Conservation (phyloP, 2,329 filamentous ascomycete genomes). For the Microsporum canis region DNA sequence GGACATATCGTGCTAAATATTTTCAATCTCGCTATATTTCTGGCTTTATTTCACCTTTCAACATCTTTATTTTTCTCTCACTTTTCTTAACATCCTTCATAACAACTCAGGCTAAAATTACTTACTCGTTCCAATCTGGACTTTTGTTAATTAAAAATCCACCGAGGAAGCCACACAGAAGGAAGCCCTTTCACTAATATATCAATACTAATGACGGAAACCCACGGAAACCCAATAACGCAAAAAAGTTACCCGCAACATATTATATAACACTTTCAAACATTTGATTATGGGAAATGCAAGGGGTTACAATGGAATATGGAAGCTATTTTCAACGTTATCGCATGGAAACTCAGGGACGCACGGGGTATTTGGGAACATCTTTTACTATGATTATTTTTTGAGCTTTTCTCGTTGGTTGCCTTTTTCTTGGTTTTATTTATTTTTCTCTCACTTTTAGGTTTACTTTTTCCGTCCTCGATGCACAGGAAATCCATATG, state of each 20-base stretch:
- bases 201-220: slow-evolving; percentile 1
- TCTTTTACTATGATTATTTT: neutral
- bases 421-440: neutral
- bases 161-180: neutral
- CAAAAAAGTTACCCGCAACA: slow-evolving; percentile 2
- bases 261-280: neutral
- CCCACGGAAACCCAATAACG: neutral
- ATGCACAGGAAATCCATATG: neutral
- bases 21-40: neutral
- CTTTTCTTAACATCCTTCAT: neutral
- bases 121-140: slow-evolving; percentile 3
- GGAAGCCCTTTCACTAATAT: neutral
- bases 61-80: neutral
- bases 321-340: neutral
- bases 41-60: neutral
- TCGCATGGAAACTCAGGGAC: neutral
- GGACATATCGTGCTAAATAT: neutral
- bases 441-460: neutral
- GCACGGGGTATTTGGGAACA: neutral
- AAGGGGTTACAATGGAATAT: neutral
- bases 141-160: neutral
- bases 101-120: neutral
- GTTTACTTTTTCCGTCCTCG: neutral
- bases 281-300: neutral
- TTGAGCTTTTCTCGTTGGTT: neutral